These are phyloP conservation scores for Xylaria grammica DNA, from an alignment of 495 filamentous ascomycete species.

Conservation along the genomic window DNA sequence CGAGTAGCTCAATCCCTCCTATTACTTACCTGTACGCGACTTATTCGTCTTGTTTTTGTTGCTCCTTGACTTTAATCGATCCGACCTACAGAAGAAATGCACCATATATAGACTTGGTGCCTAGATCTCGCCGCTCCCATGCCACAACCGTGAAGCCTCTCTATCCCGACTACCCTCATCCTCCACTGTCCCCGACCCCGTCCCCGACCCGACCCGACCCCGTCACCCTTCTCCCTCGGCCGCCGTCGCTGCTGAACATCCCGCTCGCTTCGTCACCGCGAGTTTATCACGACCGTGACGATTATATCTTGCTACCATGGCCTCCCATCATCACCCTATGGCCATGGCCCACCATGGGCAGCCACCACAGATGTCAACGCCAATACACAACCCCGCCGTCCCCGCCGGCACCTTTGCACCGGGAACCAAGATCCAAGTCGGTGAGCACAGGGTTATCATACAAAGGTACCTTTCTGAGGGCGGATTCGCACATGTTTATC, in stretches of 20 bases:
- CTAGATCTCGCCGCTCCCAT: slow-evolving; percentile 31
- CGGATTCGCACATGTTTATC: slow-evolving; percentile 97
- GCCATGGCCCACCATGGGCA: slow-evolving; percentile 39
- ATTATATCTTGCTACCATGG: slow-evolving; percentile 36
- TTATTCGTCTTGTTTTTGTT: not conserved
- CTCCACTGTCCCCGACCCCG: slow-evolving; percentile 29
- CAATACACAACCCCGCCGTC: slow-evolving; percentile 52
- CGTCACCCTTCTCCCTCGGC: slow-evolving; percentile 6
- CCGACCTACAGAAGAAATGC: slow-evolving; percentile 26
- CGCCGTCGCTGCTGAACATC: slow-evolving; percentile 1
- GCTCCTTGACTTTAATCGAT: not conserved
- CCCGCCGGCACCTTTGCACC: slow-evolving; percentile 90
- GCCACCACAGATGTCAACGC: slow-evolving; percentile 33
- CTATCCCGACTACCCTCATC: slow-evolving; percentile 9
- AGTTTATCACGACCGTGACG: not conserved
- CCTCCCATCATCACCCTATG: slow-evolving; percentile 51
- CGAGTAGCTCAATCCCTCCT: not conserved
- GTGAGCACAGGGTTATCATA: slow-evolving; percentile 89
- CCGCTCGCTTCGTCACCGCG: not conserved
- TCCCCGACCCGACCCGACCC: slow-evolving; percentile 4
- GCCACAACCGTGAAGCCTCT: slow-evolving; percentile 30
- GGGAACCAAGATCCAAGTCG: slow-evolving; percentile 95
- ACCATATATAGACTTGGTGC: slow-evolving; percentile 36
- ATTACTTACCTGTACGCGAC: not conserved
- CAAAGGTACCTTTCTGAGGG: slow-evolving; percentile 98